phyloP scores from a whole-genome alignment of 371 early-diverging fungal species.

The Mucor irregularis region DNA sequence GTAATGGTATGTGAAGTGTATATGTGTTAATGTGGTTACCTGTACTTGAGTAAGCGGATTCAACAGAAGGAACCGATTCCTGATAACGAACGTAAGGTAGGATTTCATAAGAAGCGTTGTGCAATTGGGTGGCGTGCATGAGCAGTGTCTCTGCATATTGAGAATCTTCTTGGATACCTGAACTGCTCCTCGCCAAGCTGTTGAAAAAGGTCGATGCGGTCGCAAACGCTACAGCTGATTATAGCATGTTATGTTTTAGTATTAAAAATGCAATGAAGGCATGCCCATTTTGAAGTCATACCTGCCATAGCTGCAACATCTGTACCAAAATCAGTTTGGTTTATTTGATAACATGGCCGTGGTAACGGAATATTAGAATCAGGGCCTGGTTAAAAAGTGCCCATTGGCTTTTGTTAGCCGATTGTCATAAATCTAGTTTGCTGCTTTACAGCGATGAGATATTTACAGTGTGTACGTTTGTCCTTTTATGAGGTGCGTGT shows the following conservation, averaged over 20 bases:
- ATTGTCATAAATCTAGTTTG: no score
- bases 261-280: neutral
- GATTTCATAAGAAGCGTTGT: slow-evolving; percentile 25
- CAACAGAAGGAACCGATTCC: slow-evolving; percentile 28
- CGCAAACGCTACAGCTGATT: slow-evolving; percentile 50
- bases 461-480: no score
- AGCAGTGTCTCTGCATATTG: slow-evolving; percentile 39
- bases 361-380: slow-evolving; percentile 39
- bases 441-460: no score
- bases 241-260: neutral
- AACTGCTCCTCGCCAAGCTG: neutral
- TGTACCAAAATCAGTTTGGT: slow-evolving; percentile 46
- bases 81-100: slow-evolving; percentile 42
- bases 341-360: slow-evolving; percentile 44
- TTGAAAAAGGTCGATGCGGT: slow-evolving; percentile 48
- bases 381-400: slow-evolving; percentile 9
- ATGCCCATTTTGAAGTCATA: no score
- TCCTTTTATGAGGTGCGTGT: no score
- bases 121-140: slow-evolving; percentile 42
- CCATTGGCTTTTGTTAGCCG: no score
- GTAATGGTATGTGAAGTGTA: no score
- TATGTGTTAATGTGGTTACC: neutral
- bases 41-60: slow-evolving; percentile 36
- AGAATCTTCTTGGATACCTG: slow-evolving; percentile 32
- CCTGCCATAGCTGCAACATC: slow-evolving; percentile 50